Evolutionary conservation across 202 grass and related monocot genomes (phyloP).

Genomic region (Panicum virgatum): DNA sequence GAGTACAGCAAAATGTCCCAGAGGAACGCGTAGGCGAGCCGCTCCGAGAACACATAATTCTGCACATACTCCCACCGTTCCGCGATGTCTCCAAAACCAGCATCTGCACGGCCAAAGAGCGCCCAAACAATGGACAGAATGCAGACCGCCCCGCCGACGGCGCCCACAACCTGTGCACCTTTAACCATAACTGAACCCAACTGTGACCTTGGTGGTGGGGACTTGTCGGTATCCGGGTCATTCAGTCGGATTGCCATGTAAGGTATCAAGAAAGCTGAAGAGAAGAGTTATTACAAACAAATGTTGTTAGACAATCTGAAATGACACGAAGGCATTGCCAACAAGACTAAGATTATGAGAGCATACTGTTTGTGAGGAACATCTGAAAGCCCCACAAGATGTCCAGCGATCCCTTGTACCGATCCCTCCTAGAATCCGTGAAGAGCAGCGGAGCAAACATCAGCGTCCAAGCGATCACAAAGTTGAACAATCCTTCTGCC

Average conservation of each 20-base stretch:
- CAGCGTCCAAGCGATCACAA: conserved; percentile 84
- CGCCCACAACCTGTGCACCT: conserved; percentile 53
- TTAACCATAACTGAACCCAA: conserved; percentile 68
- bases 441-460: conserved; percentile 83
- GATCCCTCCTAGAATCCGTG: conserved; percentile 70
- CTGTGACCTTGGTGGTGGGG: conserved; percentile 42
- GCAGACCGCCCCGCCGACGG: conserved; percentile 57
- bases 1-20: conserved; percentile 88
- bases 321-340: background rate
- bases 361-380: conserved; percentile 99
- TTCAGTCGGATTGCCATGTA: conserved; percentile 98
- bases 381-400: conserved; percentile 87
- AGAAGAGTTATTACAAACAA: background rate
- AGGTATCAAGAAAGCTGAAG: conserved; percentile 89
- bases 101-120: conserved; percentile 52
- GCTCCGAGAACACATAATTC: conserved; percentile 64
- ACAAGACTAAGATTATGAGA: conserved; percentile 1
- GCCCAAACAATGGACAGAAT: conserved; percentile 60
- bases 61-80: conserved; percentile 62
- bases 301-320: conserved; percentile 2
- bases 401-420: conserved; percentile 75
- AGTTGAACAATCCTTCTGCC: conserved; percentile 88
- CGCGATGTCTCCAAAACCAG: conserved; percentile 55
- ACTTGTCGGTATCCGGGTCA: conserved; percentile 34
- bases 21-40: conserved; percentile 77